Conservation (phyloP, 2,329 filamentous ascomycete species). For the Stachybotrys echinatus region DNA sequence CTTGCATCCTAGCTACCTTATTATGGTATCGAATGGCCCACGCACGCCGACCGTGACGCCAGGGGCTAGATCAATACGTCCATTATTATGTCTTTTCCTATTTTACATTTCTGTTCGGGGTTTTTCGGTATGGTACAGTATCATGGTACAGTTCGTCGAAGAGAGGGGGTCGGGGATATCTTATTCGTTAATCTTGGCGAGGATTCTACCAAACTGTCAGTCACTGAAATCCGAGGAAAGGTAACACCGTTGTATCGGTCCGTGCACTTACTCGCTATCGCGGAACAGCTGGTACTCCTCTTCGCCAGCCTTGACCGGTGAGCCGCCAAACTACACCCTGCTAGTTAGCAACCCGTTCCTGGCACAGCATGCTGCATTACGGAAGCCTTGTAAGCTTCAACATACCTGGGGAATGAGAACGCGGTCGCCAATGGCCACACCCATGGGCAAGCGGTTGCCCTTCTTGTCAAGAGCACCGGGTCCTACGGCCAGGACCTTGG, state of each 20-base stretch:
- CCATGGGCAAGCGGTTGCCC: constrained; percentile 80
- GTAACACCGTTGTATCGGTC: neutral
- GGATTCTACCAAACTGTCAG: constrained; percentile 56
- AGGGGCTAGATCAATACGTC: neutral
- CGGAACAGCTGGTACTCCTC: constrained; percentile 95
- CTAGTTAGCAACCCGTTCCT: constrained; percentile 15
- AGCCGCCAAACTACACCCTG: constrained; percentile 72
- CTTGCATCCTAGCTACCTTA: neutral
- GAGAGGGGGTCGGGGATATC: constrained; percentile 15
- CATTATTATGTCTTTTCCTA: neutral
- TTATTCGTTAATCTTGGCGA: constrained; percentile 98
- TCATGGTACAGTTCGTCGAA: constrained; percentile 23
- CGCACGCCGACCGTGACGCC: neutral
- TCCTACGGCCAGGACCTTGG: constrained; percentile 90
- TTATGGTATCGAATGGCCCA: neutral
- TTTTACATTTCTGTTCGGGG: neutral
- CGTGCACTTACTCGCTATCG: constrained; percentile 82
- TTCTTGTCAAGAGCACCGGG: constrained; percentile 84
- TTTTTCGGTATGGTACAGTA: constrained; percentile 23
- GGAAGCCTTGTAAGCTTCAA: constrained; percentile 5
- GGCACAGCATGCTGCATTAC: neutral
- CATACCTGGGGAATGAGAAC: constrained; percentile 92
- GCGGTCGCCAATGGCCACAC: constrained; percentile 78
- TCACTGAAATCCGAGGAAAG: neutral
- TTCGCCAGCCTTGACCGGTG: constrained; percentile 93